A percentile compares a stretch with the other conserved stretches of the same genome.
Evolutionary conservation across 306 rosid genomes (phyloP).

Genomic region (Dalbergia oliveri): DNA sequence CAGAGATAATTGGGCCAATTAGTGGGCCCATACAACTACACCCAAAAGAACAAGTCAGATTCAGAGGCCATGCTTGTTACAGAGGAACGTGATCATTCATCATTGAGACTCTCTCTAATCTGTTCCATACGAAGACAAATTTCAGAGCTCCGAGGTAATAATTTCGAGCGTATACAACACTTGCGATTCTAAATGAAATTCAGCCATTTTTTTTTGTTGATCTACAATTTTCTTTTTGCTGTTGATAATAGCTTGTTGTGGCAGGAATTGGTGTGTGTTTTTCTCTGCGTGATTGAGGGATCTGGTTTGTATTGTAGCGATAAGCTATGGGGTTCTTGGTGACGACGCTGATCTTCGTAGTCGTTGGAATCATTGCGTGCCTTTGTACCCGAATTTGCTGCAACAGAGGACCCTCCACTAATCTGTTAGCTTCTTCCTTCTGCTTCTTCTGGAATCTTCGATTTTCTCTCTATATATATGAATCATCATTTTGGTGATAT

Average conservation of each 20-base stretch:
- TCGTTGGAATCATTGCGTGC: conserved; percentile 67
- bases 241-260: too few relatives aligned
- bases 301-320: neutral
- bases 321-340: conserved; percentile 68
- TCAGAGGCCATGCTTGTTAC: neutral
- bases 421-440: conserved; percentile 59
- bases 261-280: neutral
- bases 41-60: neutral
- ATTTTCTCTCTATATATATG: neutral
- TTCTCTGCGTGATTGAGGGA: neutral
- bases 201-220: neutral
- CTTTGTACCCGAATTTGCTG: conserved; percentile 68
- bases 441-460: neutral
- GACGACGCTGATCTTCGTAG: conserved; percentile 65
- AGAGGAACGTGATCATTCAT: neutral
- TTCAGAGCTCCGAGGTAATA: neutral
- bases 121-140: neutral
- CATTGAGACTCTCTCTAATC: neutral
- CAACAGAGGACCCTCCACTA: conserved; percentile 76
- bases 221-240: too few relatives aligned
- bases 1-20: too few relatives aligned
- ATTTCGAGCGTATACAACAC: neutral
- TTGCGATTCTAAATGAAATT: neutral
- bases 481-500: neutral
- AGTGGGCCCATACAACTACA: too few relatives aligned